These are phyloP conservation scores for Madurella fahalii DNA, from an alignment of 2,329 filamentous ascomycete genomes.

Conservation along the genomic window DNA sequence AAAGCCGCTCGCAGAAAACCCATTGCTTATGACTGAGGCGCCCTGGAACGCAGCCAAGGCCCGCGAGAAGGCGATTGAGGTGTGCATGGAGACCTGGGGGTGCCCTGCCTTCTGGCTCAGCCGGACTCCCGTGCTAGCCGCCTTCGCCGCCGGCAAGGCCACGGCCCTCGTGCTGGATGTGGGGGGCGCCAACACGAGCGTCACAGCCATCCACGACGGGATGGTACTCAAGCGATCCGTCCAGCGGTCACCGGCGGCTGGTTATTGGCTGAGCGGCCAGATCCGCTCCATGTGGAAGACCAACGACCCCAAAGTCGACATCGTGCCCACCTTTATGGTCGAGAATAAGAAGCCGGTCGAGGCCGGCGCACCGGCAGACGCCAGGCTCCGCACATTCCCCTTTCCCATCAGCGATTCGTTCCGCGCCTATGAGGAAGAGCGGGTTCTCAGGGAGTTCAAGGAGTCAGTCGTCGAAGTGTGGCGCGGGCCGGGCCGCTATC, in stretches of 20 bases:
- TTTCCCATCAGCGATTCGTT: slow-evolving; percentile 64
- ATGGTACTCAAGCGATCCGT: slow-evolving; percentile 90
- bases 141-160: slow-evolving; percentile 89
- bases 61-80: slow-evolving; percentile 89
- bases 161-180: slow-evolving; percentile 91
- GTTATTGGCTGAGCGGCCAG: slow-evolving; percentile 86
- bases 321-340: slow-evolving; percentile 83
- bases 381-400: slow-evolving; percentile 66
- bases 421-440: slow-evolving; percentile 82
- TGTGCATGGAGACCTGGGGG: slow-evolving; percentile 96
- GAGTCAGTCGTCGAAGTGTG: slow-evolving; percentile 95
- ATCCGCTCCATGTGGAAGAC: slow-evolving; percentile 74
- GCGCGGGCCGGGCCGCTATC: slow-evolving; percentile 71
- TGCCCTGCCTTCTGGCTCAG: slow-evolving; percentile 92
- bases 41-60: slow-evolving; percentile 87
- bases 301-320: slow-evolving; percentile 64
- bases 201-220: slow-evolving; percentile 90
- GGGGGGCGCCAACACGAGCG: slow-evolving; percentile 80
- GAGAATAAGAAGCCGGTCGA: slow-evolving; percentile 86
- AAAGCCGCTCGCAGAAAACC: slow-evolving; percentile 82
- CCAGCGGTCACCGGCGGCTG: slow-evolving; percentile 78
- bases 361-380: slow-evolving; percentile 74
- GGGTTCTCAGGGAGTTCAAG: slow-evolving; percentile 92
- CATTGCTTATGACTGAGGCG: slow-evolving; percentile 88
- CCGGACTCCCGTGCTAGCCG: slow-evolving; percentile 81